Conservation (phyloP, 306 rosid genomes). For the Ormosia semicastrata region DNA sequence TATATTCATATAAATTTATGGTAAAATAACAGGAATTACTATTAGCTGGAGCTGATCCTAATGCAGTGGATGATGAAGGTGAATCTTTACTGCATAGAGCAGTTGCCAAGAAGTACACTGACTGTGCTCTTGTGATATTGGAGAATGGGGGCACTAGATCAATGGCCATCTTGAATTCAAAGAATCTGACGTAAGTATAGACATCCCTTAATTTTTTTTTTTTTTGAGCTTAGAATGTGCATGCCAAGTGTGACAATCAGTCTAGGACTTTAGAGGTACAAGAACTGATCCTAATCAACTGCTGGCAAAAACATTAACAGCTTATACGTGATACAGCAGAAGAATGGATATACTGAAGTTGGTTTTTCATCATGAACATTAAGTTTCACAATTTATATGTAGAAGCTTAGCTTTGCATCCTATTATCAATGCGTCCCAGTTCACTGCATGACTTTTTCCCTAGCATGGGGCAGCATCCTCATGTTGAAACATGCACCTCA, state of each 20-base stretch:
- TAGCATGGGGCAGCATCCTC: neutral
- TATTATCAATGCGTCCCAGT: no score
- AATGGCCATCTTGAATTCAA: constrained; percentile 77
- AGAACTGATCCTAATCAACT: neutral
- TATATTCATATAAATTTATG: constrained; percentile 19
- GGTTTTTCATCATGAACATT: no score
- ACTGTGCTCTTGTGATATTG: constrained; percentile 91
- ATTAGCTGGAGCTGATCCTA: constrained; percentile 97
- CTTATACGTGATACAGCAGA: neutral
- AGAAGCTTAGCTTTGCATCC: no score
- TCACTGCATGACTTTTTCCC: neutral
- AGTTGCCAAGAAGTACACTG: constrained; percentile 83
- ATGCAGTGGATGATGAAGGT: constrained; percentile 95
- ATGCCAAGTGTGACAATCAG: constrained; percentile 1
- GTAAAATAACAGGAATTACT: constrained; percentile 71
- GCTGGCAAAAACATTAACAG: neutral
- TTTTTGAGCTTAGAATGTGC: neutral
- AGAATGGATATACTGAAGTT: no score
- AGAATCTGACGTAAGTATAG: constrained; percentile 78
- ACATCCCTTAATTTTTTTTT: neutral
- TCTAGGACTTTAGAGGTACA: no score
- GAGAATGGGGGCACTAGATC: constrained; percentile 97
- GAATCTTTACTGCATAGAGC: constrained; percentile 97
- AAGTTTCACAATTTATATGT: no score
- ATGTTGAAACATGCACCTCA: no score